Evolutionary conservation across 106 monocot genomes (phyloP), one percentile per base, ranked within the genome.

Genomic region (Allium cepa): DNA sequence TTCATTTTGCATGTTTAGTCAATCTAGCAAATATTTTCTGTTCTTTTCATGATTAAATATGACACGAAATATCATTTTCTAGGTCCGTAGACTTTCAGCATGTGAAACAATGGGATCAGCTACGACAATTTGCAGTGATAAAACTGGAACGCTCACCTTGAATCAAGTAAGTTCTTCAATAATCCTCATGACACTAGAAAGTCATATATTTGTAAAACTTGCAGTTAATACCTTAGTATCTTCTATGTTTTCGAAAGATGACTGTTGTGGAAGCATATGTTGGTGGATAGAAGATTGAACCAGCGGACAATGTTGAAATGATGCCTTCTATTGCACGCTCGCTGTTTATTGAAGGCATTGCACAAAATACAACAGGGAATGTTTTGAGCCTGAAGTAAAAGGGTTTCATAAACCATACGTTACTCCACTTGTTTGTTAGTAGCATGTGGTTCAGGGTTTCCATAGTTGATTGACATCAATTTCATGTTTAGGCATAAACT

Each of bases 21-120:
- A 46, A 46, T 46, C 11, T 10, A 36, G 36, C 36, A 36, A 36
- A 36, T 36, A 36, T 36, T 36, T 36, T 36, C 36, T 5, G 4
- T 36, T 36, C 5, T 36, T 36, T 36, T 36, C 36, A 36, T 36
- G 36, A 0, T 36, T 36, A 36, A 36, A 36, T 36, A 36, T 36
- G 36, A 36, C 36, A 36, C 5, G 53, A 53, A 52, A 53, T 67
- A 27, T 28, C 56, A 45, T 8, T 11, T 27, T 69, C 49, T 72
- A 95, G 94, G 94, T 95, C 9, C 82, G 90, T 14, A 80, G 94
- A 59, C 87, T 95, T 79, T 95, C 94, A 75, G 84, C 94, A 22
- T 95, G 94, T 79, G 94, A 95, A 82, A 95, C 94, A 59, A 95
- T 95, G 94, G 94, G 94, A 50, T 95, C 94, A 14, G 94, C 94